Evolutionary conservation across 2,329 filamentous ascomycete species (phyloP).

Genomic region (Whalleya microplaca): DNA sequence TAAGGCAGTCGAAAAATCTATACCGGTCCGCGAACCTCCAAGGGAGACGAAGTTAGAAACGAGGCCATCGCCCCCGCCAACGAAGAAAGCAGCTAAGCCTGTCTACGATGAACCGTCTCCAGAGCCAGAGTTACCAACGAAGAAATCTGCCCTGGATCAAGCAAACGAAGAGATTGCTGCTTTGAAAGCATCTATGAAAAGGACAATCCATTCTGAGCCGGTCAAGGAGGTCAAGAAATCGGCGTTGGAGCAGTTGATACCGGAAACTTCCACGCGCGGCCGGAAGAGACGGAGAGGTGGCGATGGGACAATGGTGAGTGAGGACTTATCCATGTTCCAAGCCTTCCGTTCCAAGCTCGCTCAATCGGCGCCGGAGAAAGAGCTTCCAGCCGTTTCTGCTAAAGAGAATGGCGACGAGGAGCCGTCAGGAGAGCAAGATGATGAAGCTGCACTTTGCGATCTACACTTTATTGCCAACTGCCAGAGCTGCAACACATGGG

Average conservation of each 20-base stretch:
- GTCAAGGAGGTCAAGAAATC: conserved; percentile 66
- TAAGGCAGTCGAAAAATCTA: conserved; percentile 31
- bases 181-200: conserved; percentile 80
- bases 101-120: conserved; percentile 40
- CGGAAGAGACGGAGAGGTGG: conserved; percentile 69
- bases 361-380: conserved; percentile 45
- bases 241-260: conserved; percentile 74
- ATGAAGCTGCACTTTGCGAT: conserved; percentile 81
- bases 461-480: conserved; percentile 96
- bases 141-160: conserved; percentile 62
- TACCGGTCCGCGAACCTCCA: conserved; percentile 35
- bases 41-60: conserved; percentile 23
- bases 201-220: conserved; percentile 57
- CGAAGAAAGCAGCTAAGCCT: conserved; percentile 28
- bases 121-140: conserved; percentile 38
- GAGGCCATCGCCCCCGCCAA: conserved; percentile 22
- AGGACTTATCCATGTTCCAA: conserved; percentile 73
- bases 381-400: conserved; percentile 19
- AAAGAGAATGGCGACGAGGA: conserved; percentile 33
- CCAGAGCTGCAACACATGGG: conserved; percentile 88
- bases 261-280: conserved; percentile 69
- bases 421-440: conserved; percentile 50
- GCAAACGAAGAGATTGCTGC: conserved; percentile 82
- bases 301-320: conserved; percentile 52
- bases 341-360: conserved; percentile 82